Base-by-base conservation (phyloP, 2,329 filamentous ascomycete genomes). In the Exophiala phaeomuriformis region DNA sequence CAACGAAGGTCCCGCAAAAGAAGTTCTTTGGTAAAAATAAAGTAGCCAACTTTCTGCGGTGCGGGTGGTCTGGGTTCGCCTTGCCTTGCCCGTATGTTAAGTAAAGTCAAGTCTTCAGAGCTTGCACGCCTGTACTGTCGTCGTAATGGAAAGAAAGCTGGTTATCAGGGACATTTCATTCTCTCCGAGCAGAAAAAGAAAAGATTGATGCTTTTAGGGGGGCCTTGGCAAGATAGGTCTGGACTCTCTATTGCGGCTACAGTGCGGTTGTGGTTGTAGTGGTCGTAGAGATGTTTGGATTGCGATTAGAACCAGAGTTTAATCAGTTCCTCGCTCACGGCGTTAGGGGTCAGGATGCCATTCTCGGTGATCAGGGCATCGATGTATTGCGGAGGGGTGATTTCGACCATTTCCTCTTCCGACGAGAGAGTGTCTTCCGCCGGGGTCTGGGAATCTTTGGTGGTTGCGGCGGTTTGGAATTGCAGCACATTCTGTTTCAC, bases 401-500 rank as follows among this genome's bases (percentile, higher is more conserved):
- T 76, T 55, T 77, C 74, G 10, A 76, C 73, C 28, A 68, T 70
- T 9, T 71, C 67, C 7, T 62, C 64, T 36, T 67, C 57, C 47
- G 59, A 55, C 4, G 55, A 48, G 30, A 64, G 36, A 43, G 62
- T 51, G 28, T 63, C 61, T 6, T 65, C 32, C 2, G 19, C 51
- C 40, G 42, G 39, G 4, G 32, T 63, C 28, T 32, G 5, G 10
- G 42, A n/a, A 6, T 32, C n/a, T 31, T 5, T 10, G 42, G 4
- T 31, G 4, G 42, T 3, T 69, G 68, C 8, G 76, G 27, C 33
- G 8, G 42, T 81, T 63, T 77, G 77, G 68, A 93, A 94, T 46
- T 88, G 81, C 55, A 93, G 76, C 9, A 94, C 79, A 33, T 82
- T 78, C 70, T 95, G 89, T 66, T 85, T 80, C 61, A 95, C 83